These are phyloP conservation scores for Aphanoascus verrucosus DNA, from an alignment of 2,329 filamentous ascomycete genomes.

Conservation along the genomic window DNA sequence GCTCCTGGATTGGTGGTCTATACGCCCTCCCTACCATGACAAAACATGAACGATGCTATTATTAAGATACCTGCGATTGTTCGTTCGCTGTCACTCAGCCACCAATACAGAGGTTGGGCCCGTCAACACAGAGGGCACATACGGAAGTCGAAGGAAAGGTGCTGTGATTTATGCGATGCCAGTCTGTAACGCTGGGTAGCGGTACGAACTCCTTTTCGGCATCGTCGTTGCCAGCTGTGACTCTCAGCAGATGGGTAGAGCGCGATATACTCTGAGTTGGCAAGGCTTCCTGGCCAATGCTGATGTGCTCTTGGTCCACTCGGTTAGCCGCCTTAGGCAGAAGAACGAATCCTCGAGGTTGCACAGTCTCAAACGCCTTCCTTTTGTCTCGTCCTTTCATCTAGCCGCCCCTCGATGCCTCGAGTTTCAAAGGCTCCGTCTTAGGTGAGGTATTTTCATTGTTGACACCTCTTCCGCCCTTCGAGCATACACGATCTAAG, in stretches of 20 bases:
- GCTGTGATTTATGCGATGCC: too few relatives aligned
- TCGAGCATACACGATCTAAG: too few relatives aligned
- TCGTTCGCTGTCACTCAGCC: too few relatives aligned
- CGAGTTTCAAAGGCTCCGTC: too few relatives aligned
- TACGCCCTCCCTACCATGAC: not conserved
- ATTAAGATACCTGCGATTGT: not conserved
- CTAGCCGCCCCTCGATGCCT: too few relatives aligned
- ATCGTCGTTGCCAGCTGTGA: not conserved
- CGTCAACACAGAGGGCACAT: not conserved
- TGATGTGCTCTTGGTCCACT: constrained; percentile 1
- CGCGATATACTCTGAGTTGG: constrained; percentile 1
- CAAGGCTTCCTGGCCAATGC: constrained; percentile 4
- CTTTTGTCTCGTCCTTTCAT: not conserved
- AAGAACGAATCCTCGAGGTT: not conserved
- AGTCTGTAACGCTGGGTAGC: not conserved
- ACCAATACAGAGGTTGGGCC: not conserved
- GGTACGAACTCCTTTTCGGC: not conserved
- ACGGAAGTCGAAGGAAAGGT: too few relatives aligned
- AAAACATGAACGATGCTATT: not conserved
- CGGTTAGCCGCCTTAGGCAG: not conserved
- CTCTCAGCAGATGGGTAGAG: not conserved
- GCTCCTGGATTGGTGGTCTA: constrained; percentile 1
- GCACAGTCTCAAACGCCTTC: not conserved
- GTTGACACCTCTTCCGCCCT: too few relatives aligned
- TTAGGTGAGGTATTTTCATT: too few relatives aligned